Evolutionary conservation across 495 filamentous ascomycete species (phyloP).

Genomic region (Astrothelium macrocarpum): DNA sequence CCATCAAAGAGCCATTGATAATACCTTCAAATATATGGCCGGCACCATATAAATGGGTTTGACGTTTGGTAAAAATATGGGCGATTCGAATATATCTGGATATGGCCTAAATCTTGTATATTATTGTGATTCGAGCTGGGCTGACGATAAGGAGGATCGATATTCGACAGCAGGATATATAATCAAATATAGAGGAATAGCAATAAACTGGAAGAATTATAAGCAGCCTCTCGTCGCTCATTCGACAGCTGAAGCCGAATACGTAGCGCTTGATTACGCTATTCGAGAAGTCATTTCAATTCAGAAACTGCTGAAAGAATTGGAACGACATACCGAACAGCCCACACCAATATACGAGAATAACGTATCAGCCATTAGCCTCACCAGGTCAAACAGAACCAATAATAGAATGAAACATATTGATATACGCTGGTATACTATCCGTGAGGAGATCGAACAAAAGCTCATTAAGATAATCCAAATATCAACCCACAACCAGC

Average conservation of each 20-base stretch:
- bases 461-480: not conserved
- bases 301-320: not conserved
- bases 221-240: not conserved
- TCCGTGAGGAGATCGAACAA: not conserved
- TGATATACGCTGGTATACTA: not conserved
- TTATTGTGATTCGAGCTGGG: not conserved
- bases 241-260: not conserved
- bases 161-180: not conserved
- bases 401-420: not conserved
- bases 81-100: not conserved
- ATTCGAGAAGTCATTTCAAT: not conserved
- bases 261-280: not conserved
- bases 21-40: not conserved
- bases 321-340: not conserved
- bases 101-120: not conserved
- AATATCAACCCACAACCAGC: not conserved
- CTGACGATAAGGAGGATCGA: not conserved
- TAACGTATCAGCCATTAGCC: not conserved
- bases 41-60: not conserved
- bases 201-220: not conserved
- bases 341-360: not conserved
- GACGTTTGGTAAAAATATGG: not conserved
- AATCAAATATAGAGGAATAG: not conserved
- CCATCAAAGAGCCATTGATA: not conserved
- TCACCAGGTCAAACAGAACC: not conserved